Evolutionary conservation across 345 rosid genomes (phyloP).

Genomic region (Mangifera indica): DNA sequence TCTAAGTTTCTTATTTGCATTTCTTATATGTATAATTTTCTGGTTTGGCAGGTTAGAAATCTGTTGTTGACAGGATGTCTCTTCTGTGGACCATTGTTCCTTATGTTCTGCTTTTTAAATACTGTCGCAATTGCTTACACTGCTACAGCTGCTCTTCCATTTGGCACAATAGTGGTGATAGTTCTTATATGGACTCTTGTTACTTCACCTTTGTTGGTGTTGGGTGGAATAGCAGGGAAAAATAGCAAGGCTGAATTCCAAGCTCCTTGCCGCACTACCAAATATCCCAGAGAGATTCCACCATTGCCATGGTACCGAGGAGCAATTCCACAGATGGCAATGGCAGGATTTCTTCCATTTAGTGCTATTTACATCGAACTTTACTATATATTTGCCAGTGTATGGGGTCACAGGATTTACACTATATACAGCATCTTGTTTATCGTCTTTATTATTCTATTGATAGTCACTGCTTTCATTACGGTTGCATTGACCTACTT

Average conservation of each 20-base stretch:
- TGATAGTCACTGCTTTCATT: constrained; percentile 58
- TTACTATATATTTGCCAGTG: constrained; percentile 58
- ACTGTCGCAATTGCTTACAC: constrained; percentile 52
- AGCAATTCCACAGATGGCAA: constrained; percentile 58
- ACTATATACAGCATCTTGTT: constrained; percentile 58
- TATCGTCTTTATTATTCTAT: constrained; percentile 54
- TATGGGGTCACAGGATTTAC: constrained; percentile 64
- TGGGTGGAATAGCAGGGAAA: constrained; percentile 60
- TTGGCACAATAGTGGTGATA: constrained; percentile 54
- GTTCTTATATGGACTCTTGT: constrained; percentile 55
- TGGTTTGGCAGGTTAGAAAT: constrained; percentile 46
- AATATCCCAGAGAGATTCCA: constrained; percentile 57
- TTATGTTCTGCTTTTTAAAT: constrained; percentile 53
- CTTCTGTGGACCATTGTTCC: constrained; percentile 53
- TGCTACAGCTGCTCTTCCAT: constrained; percentile 56
- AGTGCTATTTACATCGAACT: constrained; percentile 61
- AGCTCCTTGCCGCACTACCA: constrained; percentile 63
- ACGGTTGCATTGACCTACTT: constrained; percentile 60
- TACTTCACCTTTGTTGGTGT: constrained; percentile 46
- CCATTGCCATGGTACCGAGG: constrained; percentile 53
- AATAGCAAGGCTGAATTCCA: constrained; percentile 64
- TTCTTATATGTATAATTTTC: background rate
- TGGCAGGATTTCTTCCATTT: constrained; percentile 61
- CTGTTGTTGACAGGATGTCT: constrained; percentile 49
- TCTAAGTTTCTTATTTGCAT: background rate